A percentile compares a stretch with the other conserved stretches of the same genome.
These are phyloP conservation scores for Musa beccarii DNA, from an alignment of 176 grass and related monocot species.

Conservation along the genomic window DNA sequence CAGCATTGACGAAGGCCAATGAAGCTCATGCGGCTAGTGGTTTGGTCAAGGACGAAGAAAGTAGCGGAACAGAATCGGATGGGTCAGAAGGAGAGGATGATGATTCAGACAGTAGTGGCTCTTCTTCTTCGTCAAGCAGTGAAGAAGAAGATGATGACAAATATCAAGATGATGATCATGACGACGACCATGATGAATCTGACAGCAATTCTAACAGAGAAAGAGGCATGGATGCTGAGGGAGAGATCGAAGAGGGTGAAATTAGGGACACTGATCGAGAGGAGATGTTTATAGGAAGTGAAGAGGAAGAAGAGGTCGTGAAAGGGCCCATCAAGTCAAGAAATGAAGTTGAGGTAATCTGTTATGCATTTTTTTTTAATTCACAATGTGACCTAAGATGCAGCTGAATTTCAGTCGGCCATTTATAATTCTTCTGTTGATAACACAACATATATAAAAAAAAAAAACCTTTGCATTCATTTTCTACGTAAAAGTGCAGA, in stretches of 20 bases:
- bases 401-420: too few relatives aligned
- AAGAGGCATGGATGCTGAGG: constrained; percentile 12
- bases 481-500: too few relatives aligned
- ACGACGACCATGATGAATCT: constrained; percentile 28
- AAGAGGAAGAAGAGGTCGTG: constrained; percentile 32
- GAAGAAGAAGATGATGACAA: constrained; percentile 15
- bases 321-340: constrained; percentile 42
- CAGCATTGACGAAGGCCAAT: neutral
- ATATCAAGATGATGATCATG: constrained; percentile 21
- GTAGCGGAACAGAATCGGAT: constrained; percentile 31
- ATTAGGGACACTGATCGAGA: constrained; percentile 17
- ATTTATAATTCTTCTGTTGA: neutral
- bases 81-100: constrained; percentile 24
- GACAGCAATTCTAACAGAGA: neutral
- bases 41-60: constrained; percentile 14
- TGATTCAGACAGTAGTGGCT: constrained; percentile 10
- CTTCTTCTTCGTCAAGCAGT: constrained; percentile 17
- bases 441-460: neutral
- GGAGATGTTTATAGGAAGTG: constrained; percentile 26
- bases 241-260: constrained; percentile 64
- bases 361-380: neutral
- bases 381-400: neutral
- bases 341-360: constrained; percentile 50
- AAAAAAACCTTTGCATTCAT: too few relatives aligned
- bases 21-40: neutral